phyloP scores from a whole-genome alignment of 1,284 basidiomycete genomes.

The Grifola frondosa region DNA sequence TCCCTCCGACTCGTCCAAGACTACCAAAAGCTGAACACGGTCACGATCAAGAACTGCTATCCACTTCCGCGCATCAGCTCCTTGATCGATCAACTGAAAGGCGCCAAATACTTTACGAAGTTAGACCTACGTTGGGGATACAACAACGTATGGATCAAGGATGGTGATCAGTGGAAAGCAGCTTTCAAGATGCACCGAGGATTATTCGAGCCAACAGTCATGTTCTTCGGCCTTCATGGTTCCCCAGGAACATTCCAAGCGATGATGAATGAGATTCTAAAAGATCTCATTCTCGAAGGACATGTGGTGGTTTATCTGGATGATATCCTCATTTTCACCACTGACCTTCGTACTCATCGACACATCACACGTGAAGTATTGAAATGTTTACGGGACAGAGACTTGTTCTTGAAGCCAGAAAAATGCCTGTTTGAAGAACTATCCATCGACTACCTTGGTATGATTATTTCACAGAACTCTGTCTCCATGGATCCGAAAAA shows the following conservation, averaged over 20 bases:
- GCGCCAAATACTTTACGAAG: conserved; percentile 3
- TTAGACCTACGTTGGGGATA: conserved; percentile 9
- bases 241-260: conserved; percentile 28
- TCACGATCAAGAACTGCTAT: conserved; percentile 28
- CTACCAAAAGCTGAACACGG: conserved; percentile 24
- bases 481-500: conserved; percentile 9
- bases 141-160: conserved; percentile 6
- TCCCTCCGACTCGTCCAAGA: conserved; percentile 29
- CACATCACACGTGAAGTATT: conserved; percentile 29
- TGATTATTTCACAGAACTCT: conserved; percentile 3
- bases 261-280: conserved; percentile 8
- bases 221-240: conserved; percentile 34
- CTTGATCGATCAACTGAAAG: conserved; percentile 1
- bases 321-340: conserved; percentile 9
- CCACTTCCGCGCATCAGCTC: conserved; percentile 3
- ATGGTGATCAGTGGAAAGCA: conserved; percentile 18
- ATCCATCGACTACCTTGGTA: conserved; percentile 22
- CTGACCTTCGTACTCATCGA: conserved; percentile 7
- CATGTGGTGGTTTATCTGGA: conserved; percentile 6
- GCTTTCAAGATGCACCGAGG: conserved; percentile 16
- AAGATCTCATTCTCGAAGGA: conserved; percentile 4
- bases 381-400: conserved; percentile 25
- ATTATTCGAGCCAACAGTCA: conserved; percentile 30
- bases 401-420: conserved; percentile 32
- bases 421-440: conserved; percentile 37